Evolutionary conservation across 2,329 filamentous ascomycete genomes (phyloP).

Genomic region (Phyllosticta citrichinensis): DNA sequence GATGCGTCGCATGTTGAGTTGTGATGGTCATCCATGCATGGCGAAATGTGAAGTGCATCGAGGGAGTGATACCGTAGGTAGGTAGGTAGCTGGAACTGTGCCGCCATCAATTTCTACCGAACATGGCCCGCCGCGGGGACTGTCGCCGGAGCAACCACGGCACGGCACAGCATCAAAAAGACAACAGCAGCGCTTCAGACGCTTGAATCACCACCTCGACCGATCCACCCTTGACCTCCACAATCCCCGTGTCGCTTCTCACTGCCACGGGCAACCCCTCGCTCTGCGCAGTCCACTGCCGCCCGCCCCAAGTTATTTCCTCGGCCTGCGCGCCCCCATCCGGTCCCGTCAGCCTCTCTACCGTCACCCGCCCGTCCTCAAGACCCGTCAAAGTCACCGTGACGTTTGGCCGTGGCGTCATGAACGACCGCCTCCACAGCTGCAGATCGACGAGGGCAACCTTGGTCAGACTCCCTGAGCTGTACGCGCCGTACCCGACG

Average conservation of each 20-base stretch:
- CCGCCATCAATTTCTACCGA: neutral
- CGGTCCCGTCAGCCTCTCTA: neutral
- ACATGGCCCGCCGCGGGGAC: neutral
- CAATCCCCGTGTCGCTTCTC: neutral
- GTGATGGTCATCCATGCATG: too few species aligned
- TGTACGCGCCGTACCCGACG: neutral
- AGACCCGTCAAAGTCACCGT: neutral
- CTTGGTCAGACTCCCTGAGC: neutral
- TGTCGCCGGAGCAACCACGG: neutral
- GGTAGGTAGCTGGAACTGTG: neutral
- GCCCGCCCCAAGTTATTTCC: constrained; percentile 1
- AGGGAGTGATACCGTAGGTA: too few species aligned
- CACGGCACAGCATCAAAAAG: neutral
- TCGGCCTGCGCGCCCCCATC: neutral
- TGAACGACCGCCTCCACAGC: neutral
- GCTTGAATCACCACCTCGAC: neutral
- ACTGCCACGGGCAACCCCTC: constrained; percentile 1
- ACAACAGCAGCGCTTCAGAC: constrained; percentile 3
- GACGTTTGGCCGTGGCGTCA: neutral
- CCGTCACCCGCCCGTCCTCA: neutral
- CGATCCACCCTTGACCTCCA: neutral
- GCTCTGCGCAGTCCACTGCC: constrained; percentile 5
- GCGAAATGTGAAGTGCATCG: too few species aligned
- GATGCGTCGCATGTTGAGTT: too few species aligned
- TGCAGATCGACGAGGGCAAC: constrained; percentile 3